phyloP scores from a whole-genome alignment of 129 eudicot species.

The Helianthus tuberosus region DNA sequence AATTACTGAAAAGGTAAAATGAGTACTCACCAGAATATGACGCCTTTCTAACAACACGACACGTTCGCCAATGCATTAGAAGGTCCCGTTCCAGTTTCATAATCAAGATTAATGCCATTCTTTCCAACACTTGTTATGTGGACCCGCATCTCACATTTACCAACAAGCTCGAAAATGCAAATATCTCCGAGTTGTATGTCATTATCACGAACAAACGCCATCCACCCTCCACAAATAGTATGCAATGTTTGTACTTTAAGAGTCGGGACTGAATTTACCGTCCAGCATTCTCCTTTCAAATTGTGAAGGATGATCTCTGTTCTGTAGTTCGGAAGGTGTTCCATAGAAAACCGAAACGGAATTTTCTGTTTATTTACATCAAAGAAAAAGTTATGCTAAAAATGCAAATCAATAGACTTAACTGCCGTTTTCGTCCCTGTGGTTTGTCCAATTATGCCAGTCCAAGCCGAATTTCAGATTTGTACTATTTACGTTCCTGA shows the following conservation, averaged over 20 bases:
- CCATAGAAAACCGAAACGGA: constrained; percentile 70
- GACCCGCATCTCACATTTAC: constrained; percentile 73
- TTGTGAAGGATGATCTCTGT: constrained; percentile 72
- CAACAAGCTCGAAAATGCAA: constrained; percentile 90
- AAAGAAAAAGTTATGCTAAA: neutral
- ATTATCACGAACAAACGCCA: constrained; percentile 90
- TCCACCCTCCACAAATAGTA: constrained; percentile 95
- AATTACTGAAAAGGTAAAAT: neutral
- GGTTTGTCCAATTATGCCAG: too few relatives aligned
- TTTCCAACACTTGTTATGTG: constrained; percentile 60
- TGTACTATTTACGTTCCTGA: too few relatives aligned
- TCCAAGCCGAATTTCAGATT: too few relatives aligned
- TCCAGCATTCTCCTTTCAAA: constrained; percentile 77
- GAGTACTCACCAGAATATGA: constrained; percentile 25
- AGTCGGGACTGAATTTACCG: constrained; percentile 71
- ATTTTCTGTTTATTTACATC: constrained; percentile 52
- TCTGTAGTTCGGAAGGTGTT: constrained; percentile 68
- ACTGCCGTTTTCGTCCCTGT: too few relatives aligned
- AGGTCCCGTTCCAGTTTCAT: constrained; percentile 42
- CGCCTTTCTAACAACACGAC: constrained; percentile 21
- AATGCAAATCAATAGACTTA: neutral
- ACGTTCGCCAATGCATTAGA: constrained; percentile 29
- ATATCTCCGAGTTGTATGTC: constrained; percentile 76
- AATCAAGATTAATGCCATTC: constrained; percentile 22
- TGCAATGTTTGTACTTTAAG: constrained; percentile 68